phyloP scores from a whole-genome alignment of 805 yeast species.

The Candida alai region DNA sequence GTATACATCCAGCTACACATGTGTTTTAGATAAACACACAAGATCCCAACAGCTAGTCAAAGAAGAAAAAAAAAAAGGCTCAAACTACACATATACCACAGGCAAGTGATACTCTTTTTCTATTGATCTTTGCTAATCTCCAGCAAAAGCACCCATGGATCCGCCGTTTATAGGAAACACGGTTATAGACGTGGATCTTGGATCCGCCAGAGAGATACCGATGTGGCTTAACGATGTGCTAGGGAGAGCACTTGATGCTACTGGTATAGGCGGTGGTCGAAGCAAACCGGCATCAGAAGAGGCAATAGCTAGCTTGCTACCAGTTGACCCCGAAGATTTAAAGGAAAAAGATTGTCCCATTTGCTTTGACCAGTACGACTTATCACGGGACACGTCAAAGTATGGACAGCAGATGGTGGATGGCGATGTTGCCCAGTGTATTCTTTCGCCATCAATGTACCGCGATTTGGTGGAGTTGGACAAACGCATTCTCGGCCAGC shows the following conservation, averaged over 20 bases:
- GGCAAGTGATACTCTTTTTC: background rate
- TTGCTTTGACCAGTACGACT: slow-evolving; percentile 35
- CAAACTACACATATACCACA: background rate
- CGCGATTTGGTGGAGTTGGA: no score
- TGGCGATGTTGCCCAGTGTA: background rate
- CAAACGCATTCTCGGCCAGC: no score
- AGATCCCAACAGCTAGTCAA: background rate
- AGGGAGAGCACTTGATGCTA: slow-evolving; percentile 30
- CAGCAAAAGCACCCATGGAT: no score
- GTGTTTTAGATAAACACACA: no score
- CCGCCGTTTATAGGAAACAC: slow-evolving; percentile 11
- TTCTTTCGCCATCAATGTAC: background rate
- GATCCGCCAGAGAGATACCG: slow-evolving; percentile 21
- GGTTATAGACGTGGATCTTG: slow-evolving; percentile 18
- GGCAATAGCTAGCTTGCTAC: slow-evolving; percentile 32
- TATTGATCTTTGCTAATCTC: background rate
- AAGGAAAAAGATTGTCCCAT: slow-evolving; percentile 33
- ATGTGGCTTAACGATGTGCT: slow-evolving; percentile 31
- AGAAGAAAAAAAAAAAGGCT: background rate
- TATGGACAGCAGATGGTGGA: no score
- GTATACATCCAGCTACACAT: no score
- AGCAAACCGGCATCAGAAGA: slow-evolving; percentile 32
- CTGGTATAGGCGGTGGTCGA: slow-evolving; percentile 21
- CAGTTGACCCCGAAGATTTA: slow-evolving; percentile 16
- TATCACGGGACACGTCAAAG: background rate